These are phyloP conservation scores for Vitellaria paradoxa DNA, from an alignment of 179 eudicot species.

Conservation along the genomic window DNA sequence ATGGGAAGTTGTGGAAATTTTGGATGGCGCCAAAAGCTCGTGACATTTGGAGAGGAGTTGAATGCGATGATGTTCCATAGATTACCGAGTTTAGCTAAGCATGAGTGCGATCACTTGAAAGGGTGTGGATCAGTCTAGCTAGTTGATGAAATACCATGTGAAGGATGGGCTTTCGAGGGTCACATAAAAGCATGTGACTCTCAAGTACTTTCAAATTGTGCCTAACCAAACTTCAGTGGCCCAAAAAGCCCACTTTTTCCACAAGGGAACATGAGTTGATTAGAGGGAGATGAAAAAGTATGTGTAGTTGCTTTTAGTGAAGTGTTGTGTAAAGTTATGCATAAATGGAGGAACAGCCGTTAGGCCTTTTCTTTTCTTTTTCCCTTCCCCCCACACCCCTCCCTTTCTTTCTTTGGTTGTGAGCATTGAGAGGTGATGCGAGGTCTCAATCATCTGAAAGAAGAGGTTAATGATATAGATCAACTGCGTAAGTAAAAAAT, in stretches of 20 bases:
- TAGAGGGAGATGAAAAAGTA: not conserved
- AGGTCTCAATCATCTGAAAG: conserved; percentile 2
- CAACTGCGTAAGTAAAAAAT: not conserved
- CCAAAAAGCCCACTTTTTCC: not conserved
- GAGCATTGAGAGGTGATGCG: not conserved
- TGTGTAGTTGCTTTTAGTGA: conserved; percentile 5
- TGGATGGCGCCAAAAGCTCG: conserved; percentile 7
- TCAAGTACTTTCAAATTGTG: conserved; percentile 9
- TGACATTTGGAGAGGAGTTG: not conserved
- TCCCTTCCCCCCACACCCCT: no score
- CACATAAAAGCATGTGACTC: conserved; percentile 15
- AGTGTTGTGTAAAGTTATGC: conserved; percentile 13
- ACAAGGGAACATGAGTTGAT: conserved; percentile 16
- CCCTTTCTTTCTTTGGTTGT: not conserved
- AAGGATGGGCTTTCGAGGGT: conserved; percentile 9
- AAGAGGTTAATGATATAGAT: not conserved
- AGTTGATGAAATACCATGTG: conserved; percentile 27
- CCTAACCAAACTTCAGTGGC: conserved; percentile 1
- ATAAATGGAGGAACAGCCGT: conserved; percentile 20
- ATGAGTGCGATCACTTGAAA: conserved; percentile 9
- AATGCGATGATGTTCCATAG: not conserved
- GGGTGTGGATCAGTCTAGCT: conserved; percentile 4
- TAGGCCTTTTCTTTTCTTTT: not conserved
- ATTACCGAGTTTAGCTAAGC: conserved; percentile 2
- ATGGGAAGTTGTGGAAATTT: not conserved